A percentile compares a stretch with the other conserved stretches of the same genome.
These are phyloP conservation scores for Trypanosoma theileri DNA, from an alignment of 208 protist genomes.

Conservation along the genomic window DNA sequence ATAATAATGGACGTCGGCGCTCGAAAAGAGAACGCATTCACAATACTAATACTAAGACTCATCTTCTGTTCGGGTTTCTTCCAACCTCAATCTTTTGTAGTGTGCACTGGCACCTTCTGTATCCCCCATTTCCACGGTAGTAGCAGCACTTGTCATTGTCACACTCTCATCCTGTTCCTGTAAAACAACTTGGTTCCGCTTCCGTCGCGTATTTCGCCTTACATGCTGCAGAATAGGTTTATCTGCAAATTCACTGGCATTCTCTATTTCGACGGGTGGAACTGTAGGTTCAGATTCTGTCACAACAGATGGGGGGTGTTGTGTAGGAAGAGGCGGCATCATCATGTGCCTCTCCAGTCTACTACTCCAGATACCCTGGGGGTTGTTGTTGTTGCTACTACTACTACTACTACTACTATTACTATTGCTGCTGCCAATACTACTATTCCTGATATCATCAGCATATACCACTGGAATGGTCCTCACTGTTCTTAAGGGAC, in stretches of 20 bases:
- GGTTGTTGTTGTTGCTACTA: not conserved
- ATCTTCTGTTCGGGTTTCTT: too few species aligned
- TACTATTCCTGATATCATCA: not conserved
- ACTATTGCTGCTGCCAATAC: not conserved
- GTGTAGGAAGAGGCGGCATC: not conserved
- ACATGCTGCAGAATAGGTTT: slow-evolving; percentile 3
- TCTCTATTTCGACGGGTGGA: not conserved
- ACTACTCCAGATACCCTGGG: slow-evolving; percentile 14
- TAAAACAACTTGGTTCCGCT: not conserved
- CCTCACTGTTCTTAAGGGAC: not conserved
- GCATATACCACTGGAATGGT: not conserved
- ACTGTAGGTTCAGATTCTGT: not conserved
- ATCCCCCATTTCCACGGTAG: not conserved
- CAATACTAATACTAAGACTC: too few species aligned
- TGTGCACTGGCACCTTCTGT: not conserved
- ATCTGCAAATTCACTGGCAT: slow-evolving; percentile 25
- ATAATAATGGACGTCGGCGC: too few species aligned
- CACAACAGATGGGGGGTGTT: not conserved
- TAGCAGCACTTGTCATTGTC: not conserved
- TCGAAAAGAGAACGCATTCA: too few species aligned
- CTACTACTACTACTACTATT: not conserved
- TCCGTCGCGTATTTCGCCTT: not conserved
- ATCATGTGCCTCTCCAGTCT: not conserved
- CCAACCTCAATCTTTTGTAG: too few species aligned
- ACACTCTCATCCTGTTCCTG: not conserved